Conservation (phyloP, 2,329 filamentous ascomycete genomes). For the Aschersonia sp. region DNA sequence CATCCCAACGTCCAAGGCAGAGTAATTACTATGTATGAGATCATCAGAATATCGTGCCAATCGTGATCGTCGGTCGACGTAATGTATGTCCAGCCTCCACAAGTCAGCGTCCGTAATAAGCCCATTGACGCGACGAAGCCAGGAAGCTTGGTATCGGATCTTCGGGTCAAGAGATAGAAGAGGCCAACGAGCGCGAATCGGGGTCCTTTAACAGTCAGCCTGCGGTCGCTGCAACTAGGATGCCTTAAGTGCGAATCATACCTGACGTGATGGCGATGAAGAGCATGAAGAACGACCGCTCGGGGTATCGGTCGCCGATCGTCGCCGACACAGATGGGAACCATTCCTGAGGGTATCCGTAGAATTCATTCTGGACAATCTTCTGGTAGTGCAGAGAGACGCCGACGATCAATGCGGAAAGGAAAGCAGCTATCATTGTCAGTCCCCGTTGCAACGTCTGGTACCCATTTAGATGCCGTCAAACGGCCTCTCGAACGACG, state of each 20-base stretch:
- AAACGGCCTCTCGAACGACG: no score
- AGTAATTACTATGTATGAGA: conserved; percentile 88
- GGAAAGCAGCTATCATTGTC: conserved; percentile 51
- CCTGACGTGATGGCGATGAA: conserved; percentile 95
- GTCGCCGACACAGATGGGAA: conserved; percentile 93
- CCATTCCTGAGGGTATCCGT: conserved; percentile 90
- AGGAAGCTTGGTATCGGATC: conserved; percentile 60
- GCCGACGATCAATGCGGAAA: conserved; percentile 75
- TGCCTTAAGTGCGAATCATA: conserved; percentile 18
- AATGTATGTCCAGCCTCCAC: conserved; percentile 96
- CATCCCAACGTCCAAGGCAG: conserved; percentile 92
- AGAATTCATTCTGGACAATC: conserved; percentile 95
- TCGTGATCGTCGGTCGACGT: conserved; percentile 97
- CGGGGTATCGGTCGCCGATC: conserved; percentile 93
- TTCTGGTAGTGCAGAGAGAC: conserved; percentile 80
- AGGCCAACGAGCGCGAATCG: conserved; percentile 81
- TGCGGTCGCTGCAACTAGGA: background rate
- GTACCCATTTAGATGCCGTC: no score
- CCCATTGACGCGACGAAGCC: conserved; percentile 71
- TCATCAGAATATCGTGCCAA: conserved; percentile 99
- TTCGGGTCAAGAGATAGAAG: conserved; percentile 80
- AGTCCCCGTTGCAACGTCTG: background rate
- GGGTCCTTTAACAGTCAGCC: conserved; percentile 43
- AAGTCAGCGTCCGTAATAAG: conserved; percentile 78
- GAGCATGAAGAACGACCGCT: conserved; percentile 91